Base-by-base conservation (phyloP, 1,284 basidiomycete genomes). In the Pascua sp. region DNA sequence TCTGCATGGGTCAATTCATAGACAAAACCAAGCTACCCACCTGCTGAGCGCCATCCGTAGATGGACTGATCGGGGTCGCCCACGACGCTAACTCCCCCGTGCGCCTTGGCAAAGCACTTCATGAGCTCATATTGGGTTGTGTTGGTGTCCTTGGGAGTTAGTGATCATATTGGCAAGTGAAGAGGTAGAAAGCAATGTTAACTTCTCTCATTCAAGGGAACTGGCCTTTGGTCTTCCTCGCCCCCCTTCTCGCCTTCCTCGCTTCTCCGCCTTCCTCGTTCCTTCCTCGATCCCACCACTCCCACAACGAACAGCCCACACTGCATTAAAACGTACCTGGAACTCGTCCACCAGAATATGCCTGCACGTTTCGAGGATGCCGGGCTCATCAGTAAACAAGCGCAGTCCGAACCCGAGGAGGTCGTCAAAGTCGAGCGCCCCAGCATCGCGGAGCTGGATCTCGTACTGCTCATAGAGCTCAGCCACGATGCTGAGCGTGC, bases 21-120 rank as follows among this genome's bases (percentile, higher is more conserved):
- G 13, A 15, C 9, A 12, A n/a, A 7, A 16, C 36, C 12, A 42
- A 32, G 24, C 3, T 4, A 42, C 65, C 46, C 42, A 76, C 75
- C 74, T 1, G 91, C 91, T 11, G 88, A 87, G 8, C 91, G 84
- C 91, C 91, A 95, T 12, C 90, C 90, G 66, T 92, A 92, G 56
- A 92, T 94, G 5, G 89, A 91, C 70, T 95, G 91, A 74, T 96
- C 91, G 0, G 92, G 91, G 76, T 96, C 92, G 0, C 92, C 92
- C 4, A 96, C 91, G 42, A 94, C 83, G 5, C 88, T 92, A 36
- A 93, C 81, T 60, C 86, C 84, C 41, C 80, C 77, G 40, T 79
- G 74, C 0, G 78, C 73, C 12, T 80, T 68, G 0, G 86, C 87
- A 55, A 94, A 84, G n/a, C 82, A 80, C 56, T 78, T 81, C 87